Conservation (phyloP, 2,329 filamentous ascomycete genomes). For the Tothia fuscella region DNA sequence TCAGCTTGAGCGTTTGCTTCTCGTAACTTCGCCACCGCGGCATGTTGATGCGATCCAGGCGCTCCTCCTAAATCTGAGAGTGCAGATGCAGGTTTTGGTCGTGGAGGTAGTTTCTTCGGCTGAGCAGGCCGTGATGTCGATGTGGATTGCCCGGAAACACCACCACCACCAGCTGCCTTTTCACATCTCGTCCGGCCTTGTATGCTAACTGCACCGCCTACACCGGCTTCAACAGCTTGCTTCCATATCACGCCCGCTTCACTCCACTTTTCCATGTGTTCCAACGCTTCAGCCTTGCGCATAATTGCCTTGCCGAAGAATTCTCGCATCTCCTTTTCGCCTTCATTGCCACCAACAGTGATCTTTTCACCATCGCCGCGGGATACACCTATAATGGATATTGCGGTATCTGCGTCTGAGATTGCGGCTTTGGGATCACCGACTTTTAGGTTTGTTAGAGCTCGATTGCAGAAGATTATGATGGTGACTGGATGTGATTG, state of each 20-base stretch:
- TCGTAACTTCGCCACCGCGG: conserved; percentile 71
- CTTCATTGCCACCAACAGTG: conserved; percentile 46
- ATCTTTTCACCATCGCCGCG: conserved; percentile 74
- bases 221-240: conserved; percentile 67
- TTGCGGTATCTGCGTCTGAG: conserved; percentile 67
- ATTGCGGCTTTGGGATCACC: conserved; percentile 85
- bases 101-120: conserved; percentile 30
- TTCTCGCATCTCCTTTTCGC: conserved; percentile 74
- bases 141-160: conserved; percentile 19
- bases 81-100: conserved; percentile 27
- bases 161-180: conserved; percentile 50
- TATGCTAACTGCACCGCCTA: conserved; percentile 74
- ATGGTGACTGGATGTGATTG: conserved; percentile 71
- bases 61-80: conserved; percentile 28
- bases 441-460: conserved; percentile 80
- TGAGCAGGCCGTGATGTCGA: conserved; percentile 34
- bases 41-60: conserved; percentile 39
- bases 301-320: conserved; percentile 88
- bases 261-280: conserved; percentile 87
- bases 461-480: conserved; percentile 81
- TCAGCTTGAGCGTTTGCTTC: conserved; percentile 79
- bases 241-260: conserved; percentile 77
- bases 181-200: conserved; percentile 84
- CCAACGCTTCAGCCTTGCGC: conserved; percentile 88
- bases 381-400: conserved; percentile 66